A percentile compares a stretch with the other conserved stretches of the same genome.
These are phyloP conservation scores for Arxiozyma slooffiae DNA, from an alignment of 1,139 yeast species.

Conservation along the genomic window DNA sequence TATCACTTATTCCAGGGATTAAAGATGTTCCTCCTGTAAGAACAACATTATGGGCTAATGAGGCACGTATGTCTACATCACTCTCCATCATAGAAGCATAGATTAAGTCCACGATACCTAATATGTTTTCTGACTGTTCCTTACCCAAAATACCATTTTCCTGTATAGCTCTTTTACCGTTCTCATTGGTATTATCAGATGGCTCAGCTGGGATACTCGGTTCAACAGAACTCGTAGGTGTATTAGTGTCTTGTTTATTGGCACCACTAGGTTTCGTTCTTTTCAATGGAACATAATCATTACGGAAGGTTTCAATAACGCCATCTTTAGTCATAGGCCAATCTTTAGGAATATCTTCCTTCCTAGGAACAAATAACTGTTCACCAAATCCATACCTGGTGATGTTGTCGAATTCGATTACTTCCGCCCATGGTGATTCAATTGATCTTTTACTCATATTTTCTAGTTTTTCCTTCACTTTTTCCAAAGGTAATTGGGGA, in stretches of 20 bases:
- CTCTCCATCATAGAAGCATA: slow-evolving; percentile 58
- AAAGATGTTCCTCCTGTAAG: slow-evolving; percentile 84
- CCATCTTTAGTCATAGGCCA: slow-evolving; percentile 29
- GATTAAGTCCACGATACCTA: slow-evolving; percentile 62
- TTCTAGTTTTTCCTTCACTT: slow-evolving; percentile 19
- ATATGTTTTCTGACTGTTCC: slow-evolving; percentile 14
- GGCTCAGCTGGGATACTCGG: slow-evolving; percentile 6
- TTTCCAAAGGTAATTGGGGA: slow-evolving; percentile 16
- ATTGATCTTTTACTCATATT: slow-evolving; percentile 40
- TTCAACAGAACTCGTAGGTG: slow-evolving; percentile 20
- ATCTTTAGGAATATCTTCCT: slow-evolving; percentile 34
- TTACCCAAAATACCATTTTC: slow-evolving; percentile 11
- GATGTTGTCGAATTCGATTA: slow-evolving; percentile 39
- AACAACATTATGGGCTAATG: slow-evolving; percentile 83
- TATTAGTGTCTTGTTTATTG: slow-evolving; percentile 24
- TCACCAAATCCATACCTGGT: slow-evolving; percentile 69
- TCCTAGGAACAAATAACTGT: slow-evolving; percentile 54
- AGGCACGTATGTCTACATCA: slow-evolving; percentile 86
- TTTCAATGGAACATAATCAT: slow-evolving; percentile 65
- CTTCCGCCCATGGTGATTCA: slow-evolving; percentile 72
- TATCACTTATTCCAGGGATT: slow-evolving; percentile 79
- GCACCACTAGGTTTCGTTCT: slow-evolving; percentile 34
- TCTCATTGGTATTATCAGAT: slow-evolving; percentile 20
- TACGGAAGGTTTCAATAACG: slow-evolving; percentile 31
- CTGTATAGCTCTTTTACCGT: slow-evolving; percentile 28